Evolutionary conservation across 257 asterid species (phyloP).

Genomic region (Mentha longifolia): DNA sequence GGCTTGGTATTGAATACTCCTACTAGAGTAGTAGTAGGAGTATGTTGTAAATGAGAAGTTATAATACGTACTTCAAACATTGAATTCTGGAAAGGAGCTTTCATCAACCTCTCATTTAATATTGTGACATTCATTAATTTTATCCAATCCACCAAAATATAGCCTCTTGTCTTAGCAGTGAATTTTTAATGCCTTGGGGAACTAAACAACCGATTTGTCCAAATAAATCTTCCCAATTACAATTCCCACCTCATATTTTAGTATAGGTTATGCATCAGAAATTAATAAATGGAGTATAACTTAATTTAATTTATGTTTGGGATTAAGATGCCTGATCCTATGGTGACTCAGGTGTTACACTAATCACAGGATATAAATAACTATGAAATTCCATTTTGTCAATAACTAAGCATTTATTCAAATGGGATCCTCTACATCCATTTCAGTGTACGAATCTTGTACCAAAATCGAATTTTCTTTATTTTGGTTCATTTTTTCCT

Average conservation of each 20-base stretch:
- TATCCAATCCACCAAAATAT: neutral
- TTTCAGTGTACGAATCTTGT: too few species aligned
- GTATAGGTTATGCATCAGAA: too few species aligned
- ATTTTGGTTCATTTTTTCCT: too few species aligned
- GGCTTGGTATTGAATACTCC: conserved; percentile 9
- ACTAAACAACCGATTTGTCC: conserved; percentile 7
- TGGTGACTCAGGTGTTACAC: neutral
- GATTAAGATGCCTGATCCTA: neutral
- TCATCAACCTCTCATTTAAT: conserved; percentile 30
- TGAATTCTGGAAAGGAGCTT: conserved; percentile 22
- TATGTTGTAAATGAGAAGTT: conserved; percentile 20
- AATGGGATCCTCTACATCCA: too few species aligned
- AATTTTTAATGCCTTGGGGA: conserved; percentile 3
- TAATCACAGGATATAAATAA: neutral
- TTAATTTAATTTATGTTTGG: neutral
- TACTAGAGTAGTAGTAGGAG: too few species aligned
- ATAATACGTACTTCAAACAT: conserved; percentile 10
- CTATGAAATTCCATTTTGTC: neutral
- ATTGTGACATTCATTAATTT: neutral
- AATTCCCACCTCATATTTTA: neutral
- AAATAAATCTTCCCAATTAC: neutral
- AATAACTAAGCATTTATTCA: too few species aligned
- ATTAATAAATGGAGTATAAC: too few species aligned
- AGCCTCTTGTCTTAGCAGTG: neutral
- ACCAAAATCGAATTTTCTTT: too few species aligned